Conservation (phyloP, 768 basidiomycete species). For the Mycena sanguinolenta region DNA sequence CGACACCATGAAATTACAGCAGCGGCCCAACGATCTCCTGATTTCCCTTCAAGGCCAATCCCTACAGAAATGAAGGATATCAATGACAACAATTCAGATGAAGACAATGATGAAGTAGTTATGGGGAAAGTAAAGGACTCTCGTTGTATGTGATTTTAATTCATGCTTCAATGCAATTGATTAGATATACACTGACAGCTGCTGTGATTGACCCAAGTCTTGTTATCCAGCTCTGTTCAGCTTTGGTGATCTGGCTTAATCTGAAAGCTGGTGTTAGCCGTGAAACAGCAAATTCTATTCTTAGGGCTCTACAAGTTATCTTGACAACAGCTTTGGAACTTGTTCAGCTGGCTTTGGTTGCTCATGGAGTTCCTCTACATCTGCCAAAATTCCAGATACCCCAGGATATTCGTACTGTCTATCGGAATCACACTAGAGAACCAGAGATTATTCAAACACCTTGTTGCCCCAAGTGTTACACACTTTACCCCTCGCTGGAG, state of each 20-base stretch:
- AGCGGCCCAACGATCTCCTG: too few relatives aligned
- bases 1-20: too few relatives aligned
- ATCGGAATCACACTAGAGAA: constrained; percentile 6
- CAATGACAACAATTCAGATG: too few relatives aligned
- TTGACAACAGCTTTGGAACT: constrained; percentile 16
- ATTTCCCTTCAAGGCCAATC: too few relatives aligned
- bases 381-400: constrained; percentile 27
- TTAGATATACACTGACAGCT: neutral
- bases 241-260: neutral
- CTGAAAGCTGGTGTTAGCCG: too few relatives aligned
- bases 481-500: neutral
- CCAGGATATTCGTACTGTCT: constrained; percentile 30
- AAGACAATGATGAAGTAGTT: too few relatives aligned
- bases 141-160: too few relatives aligned
- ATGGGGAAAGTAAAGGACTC: too few relatives aligned
- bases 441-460: too few relatives aligned
- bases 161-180: too few relatives aligned
- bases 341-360: constrained; percentile 13
- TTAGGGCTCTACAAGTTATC: constrained; percentile 30
- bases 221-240: neutral
- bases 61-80: too few relatives aligned
- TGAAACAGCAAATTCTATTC: constrained; percentile 22
- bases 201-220: neutral
- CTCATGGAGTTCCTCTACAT: constrained; percentile 22
- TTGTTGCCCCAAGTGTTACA: too few relatives aligned